Evolutionary conservation across 2,329 filamentous ascomycete species (phyloP), one percentile per base, ranked within the genome.

Genomic region (Didymella segeticola): DNA sequence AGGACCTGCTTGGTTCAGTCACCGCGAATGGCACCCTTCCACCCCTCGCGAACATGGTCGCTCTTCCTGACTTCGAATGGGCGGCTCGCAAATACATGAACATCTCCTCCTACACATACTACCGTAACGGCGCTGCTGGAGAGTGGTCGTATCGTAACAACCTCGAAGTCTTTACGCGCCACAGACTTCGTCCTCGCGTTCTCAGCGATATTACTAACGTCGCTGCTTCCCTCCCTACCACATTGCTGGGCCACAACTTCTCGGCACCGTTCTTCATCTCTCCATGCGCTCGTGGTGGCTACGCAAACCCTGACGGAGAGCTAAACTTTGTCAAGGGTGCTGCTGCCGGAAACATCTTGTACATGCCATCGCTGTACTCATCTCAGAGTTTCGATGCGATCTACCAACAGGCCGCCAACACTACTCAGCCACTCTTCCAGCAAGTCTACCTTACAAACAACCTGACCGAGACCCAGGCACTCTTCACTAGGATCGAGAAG

Each of bases 111-210:
- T 84, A 81, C 69, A 82, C 81, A n/a, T 84, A 83, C 69, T 84
- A 84, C 71, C 79, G 81, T 53, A 83, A 82, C 58, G 82, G 81
- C 17, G 82, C 81, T 4, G 81, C 76, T 3, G 82, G 81, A 54
- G 82, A 84, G 70, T 84, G 79, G 78, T 73, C 76, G 1, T 84
- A 83, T 70, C 77, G 82, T 42, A 83, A 83, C 68, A 85, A 85
- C 69, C 75, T 84, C 5, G 83, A 85, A 68, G 76, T 79, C 23
- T 85, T 77, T 68, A 72, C 76, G 56, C 77, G 80, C 12, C 82
- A 80, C 62, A 73, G 73, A 42, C 72, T 84, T 34, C 76, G 78
- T 43, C 80, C 82, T 8, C 75, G 80, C 45, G 75, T 79, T 20
- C 72, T 85, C 69, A 69, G 77, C n/a, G 82, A 84, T 60, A 78